These are phyloP conservation scores for Nicotiana paniculata DNA, from an alignment of 257 asterid genomes.

Conservation along the genomic window DNA sequence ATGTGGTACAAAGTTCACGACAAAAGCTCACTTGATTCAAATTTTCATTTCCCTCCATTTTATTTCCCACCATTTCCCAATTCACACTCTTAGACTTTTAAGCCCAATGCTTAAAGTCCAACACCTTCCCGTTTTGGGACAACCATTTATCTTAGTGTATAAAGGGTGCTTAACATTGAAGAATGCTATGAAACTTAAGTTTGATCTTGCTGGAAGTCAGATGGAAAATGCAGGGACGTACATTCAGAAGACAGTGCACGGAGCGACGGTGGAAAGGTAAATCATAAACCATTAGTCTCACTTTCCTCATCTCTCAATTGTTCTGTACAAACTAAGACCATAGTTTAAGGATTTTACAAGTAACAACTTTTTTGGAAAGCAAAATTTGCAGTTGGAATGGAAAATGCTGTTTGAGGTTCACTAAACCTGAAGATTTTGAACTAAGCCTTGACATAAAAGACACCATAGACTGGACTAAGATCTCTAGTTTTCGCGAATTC, in stretches of 20 bases:
- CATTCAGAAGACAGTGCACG: neutral
- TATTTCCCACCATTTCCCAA: no score
- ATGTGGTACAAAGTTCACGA: no score
- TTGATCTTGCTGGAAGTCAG: neutral
- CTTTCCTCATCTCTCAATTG: neutral
- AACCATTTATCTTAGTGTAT: neutral
- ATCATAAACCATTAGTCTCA: neutral
- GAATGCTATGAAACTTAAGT: neutral
- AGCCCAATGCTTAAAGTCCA: no score
- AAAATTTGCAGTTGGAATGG: neutral
- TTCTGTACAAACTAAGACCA: neutral
- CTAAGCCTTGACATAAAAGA: no score
- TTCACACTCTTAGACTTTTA: no score
- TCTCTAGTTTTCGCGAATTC: neutral
- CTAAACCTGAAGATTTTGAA: no score
- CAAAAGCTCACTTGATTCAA: no score
- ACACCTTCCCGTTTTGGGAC: neutral
- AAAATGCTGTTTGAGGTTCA: no score
- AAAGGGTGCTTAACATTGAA: neutral
- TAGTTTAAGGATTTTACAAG: neutral
- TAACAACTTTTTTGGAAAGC: neutral
- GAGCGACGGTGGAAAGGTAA: neutral
- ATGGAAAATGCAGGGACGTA: neutral
- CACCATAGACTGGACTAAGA: no score
- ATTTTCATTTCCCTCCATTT: no score